Evolutionary conservation across 768 basidiomycete genomes (phyloP).

Genomic region (Mycena polygramma): DNA sequence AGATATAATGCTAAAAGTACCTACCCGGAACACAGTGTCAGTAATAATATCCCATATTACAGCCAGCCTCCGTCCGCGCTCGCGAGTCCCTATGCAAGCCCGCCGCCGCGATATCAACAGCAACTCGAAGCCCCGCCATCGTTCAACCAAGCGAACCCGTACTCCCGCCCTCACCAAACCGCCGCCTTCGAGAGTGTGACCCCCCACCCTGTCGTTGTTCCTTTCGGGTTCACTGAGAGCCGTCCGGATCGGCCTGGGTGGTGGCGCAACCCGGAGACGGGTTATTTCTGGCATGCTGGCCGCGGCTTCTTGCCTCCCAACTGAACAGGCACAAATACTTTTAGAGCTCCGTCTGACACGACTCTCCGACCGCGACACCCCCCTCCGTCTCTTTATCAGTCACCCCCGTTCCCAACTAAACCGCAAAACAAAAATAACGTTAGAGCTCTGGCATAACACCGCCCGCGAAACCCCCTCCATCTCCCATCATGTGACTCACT

Average conservation of each 20-base stretch:
- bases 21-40: slow-evolving; percentile 14
- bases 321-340: no score
- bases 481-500: no score
- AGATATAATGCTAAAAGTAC: slow-evolving; percentile 20
- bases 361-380: no score
- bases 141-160: background rate
- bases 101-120: slow-evolving; percentile 10
- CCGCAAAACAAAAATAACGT: no score
- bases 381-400: no score
- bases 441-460: no score
- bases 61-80: background rate
- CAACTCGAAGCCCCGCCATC: background rate
- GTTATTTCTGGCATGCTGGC: slow-evolving; percentile 31
- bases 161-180: background rate
- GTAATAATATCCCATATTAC: slow-evolving; percentile 23
- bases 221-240: slow-evolving; percentile 31
- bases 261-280: slow-evolving; percentile 31
- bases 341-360: no score
- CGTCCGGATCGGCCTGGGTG: slow-evolving; percentile 16
- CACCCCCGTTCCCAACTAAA: no score
- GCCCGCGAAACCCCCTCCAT: no score
- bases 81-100: background rate
- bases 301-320: no score
- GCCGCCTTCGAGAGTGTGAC: slow-evolving; percentile 17
- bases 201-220: slow-evolving; percentile 25